Conservation (phyloP, 2,329 filamentous ascomycete genomes). For the Colletotrichum gigasporum region DNA sequence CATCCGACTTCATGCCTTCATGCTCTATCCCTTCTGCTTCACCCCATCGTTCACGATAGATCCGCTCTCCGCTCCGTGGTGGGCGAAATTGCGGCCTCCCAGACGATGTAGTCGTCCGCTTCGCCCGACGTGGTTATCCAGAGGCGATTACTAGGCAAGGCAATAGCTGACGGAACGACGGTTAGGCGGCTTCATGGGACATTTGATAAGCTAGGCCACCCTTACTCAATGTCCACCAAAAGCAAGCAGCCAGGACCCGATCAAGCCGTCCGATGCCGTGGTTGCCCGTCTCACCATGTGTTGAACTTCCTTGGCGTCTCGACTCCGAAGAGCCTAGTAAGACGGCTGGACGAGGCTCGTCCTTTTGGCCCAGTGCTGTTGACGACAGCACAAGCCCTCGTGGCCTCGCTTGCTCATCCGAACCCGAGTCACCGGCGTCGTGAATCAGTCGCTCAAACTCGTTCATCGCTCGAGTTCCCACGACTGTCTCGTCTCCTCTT, state of each 20-base stretch:
- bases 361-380: not conserved
- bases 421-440: not conserved
- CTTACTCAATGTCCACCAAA: not conserved
- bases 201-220: not conserved
- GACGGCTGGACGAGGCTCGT: not conserved
- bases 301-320: not conserved
- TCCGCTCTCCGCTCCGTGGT: too few species aligned
- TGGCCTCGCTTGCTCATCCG: not conserved
- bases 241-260: not conserved
- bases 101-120: too few species aligned
- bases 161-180: too few species aligned
- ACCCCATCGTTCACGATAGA: too few species aligned
- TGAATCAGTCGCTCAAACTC: not conserved
- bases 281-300: not conserved
- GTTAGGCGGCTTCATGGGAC: not conserved
- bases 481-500: not conserved
- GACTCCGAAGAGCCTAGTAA: not conserved
- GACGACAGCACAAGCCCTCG: not conserved
- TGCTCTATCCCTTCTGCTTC: not conserved
- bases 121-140: not conserved
- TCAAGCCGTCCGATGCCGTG: not conserved
- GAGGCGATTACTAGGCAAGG: not conserved
- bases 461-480: not conserved
- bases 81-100: too few species aligned
- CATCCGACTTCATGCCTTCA: conserved; percentile 5